These are phyloP conservation scores for Penicillium longicatenatum DNA, from an alignment of 495 filamentous ascomycete species.

Conservation along the genomic window DNA sequence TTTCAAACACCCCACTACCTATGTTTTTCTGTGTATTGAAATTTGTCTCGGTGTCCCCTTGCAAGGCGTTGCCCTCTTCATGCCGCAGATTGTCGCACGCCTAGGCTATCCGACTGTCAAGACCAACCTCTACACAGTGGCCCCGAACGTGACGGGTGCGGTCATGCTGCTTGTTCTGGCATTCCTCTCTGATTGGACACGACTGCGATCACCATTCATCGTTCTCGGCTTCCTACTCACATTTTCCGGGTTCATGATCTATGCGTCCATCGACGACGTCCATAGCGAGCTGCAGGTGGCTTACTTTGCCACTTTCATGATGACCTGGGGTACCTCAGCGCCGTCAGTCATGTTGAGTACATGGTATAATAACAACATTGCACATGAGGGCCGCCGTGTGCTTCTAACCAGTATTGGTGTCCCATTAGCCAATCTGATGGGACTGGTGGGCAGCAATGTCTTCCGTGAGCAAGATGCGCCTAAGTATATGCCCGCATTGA, in stretches of 20 bases:
- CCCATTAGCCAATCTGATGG: constrained; percentile 74
- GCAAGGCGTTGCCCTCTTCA: constrained; percentile 65
- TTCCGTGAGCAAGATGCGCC: constrained; percentile 68
- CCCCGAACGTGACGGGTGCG: constrained; percentile 66
- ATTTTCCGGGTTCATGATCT: constrained; percentile 72
- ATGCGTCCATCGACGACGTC: constrained; percentile 59
- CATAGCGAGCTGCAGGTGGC: constrained; percentile 57
- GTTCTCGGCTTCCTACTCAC: constrained; percentile 69
- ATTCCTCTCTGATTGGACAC: constrained; percentile 61
- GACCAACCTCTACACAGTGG: constrained; percentile 76
- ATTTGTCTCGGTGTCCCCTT: constrained; percentile 73
- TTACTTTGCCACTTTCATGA: constrained; percentile 78
- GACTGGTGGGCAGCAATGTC: constrained; percentile 68
- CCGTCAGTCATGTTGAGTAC: constrained; percentile 50
- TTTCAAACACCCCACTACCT: constrained; percentile 60
- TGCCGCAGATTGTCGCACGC: constrained; percentile 68
- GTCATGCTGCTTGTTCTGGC: constrained; percentile 67
- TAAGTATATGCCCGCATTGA: constrained; percentile 70
- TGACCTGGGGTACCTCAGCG: constrained; percentile 65
- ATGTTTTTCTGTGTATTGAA: constrained; percentile 64
- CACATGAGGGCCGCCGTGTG: constrained; percentile 68
- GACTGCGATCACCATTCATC: constrained; percentile 70
- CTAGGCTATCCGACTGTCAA: constrained; percentile 63
- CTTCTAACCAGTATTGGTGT: constrained; percentile 69
- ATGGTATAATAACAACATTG: constrained; percentile 79